These are phyloP conservation scores for Podospora conica DNA, from an alignment of 495 filamentous ascomycete species.

Conservation along the genomic window DNA sequence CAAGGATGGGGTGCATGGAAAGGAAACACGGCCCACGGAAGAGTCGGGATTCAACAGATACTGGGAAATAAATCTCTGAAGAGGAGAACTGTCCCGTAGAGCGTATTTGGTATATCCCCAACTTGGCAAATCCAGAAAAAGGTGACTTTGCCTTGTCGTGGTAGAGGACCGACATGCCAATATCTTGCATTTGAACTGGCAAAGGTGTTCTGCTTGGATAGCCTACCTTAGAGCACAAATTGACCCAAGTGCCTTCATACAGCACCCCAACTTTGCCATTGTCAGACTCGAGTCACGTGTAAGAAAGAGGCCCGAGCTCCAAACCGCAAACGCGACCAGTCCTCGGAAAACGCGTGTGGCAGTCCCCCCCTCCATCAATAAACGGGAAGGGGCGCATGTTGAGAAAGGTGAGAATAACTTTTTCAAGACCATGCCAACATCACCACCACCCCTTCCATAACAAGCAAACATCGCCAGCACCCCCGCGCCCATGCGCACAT, in stretches of 20 bases:
- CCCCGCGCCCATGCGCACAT: slow-evolving; percentile 11
- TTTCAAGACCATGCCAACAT: background rate
- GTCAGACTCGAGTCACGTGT: background rate
- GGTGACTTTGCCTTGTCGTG: too few relatives aligned
- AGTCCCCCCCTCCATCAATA: background rate
- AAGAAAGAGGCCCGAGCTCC: background rate
- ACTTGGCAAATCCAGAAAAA: background rate
- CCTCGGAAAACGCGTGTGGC: background rate
- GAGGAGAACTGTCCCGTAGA: too few relatives aligned
- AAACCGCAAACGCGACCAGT: background rate
- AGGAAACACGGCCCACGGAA: background rate
- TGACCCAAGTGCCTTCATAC: background rate
- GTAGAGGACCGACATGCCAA: background rate
- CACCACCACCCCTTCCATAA: background rate
- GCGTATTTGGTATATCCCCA: background rate
- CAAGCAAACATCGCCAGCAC: slow-evolving; percentile 2
- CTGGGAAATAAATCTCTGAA: background rate
- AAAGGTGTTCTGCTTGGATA: background rate
- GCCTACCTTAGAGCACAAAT: background rate
- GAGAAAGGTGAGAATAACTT: background rate
- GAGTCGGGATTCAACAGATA: background rate
- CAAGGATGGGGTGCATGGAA: background rate
- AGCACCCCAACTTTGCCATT: background rate
- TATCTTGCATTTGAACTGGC: too few relatives aligned
- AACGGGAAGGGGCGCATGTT: too few relatives aligned